A percentile compares a stretch with the other conserved stretches of the same genome.
Evolutionary conservation across 73 alveolate species (phyloP).

Genomic region (Stentor coeruleus): DNA sequence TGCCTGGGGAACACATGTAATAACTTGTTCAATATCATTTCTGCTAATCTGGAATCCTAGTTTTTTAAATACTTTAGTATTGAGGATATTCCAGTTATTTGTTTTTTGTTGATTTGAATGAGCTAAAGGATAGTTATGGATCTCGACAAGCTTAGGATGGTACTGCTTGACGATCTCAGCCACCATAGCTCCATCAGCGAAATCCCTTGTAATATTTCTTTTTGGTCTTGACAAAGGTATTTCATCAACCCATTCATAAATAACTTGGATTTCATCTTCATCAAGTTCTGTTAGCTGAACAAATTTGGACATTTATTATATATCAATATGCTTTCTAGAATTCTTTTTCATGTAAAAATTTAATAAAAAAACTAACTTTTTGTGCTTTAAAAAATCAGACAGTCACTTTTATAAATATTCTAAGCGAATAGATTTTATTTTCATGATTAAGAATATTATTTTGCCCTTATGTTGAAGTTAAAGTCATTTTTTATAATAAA

Average conservation of each 20-base stretch:
- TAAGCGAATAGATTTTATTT: too few species aligned
- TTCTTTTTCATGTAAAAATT: too few species aligned
- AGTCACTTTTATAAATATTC: too few species aligned
- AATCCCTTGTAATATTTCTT: conserved; percentile 94
- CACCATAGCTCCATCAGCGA: conserved; percentile 90
- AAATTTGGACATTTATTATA: conserved; percentile 29
- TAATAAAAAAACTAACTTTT: too few species aligned
- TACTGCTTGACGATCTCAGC: conserved; percentile 81
- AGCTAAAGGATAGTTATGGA: conserved; percentile 77
- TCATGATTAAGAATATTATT: too few species aligned
- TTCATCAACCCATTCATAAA: conserved; percentile 96
- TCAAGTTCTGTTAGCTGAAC: conserved; percentile 43
- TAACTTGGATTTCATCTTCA: conserved; percentile 78
- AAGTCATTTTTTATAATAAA: too few species aligned
- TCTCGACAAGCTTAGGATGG: conserved; percentile 74
- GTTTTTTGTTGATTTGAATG: conserved; percentile 64
- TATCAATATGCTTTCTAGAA: too few species aligned
- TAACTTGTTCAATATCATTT: conserved; percentile 72
- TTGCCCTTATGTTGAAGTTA: too few species aligned
- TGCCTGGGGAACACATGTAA: conserved; percentile 82
- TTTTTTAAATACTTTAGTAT: conserved; percentile 84
- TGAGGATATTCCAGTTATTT: conserved; percentile 91
- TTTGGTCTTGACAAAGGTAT: conserved; percentile 92
- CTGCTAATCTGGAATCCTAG: conserved; percentile 77
- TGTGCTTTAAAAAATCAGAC: too few species aligned